Evolutionary conservation across 176 grass and related monocot genomes (phyloP), one percentile per base, ranked within the genome.

Genomic region (Pharus latifolius): DNA sequence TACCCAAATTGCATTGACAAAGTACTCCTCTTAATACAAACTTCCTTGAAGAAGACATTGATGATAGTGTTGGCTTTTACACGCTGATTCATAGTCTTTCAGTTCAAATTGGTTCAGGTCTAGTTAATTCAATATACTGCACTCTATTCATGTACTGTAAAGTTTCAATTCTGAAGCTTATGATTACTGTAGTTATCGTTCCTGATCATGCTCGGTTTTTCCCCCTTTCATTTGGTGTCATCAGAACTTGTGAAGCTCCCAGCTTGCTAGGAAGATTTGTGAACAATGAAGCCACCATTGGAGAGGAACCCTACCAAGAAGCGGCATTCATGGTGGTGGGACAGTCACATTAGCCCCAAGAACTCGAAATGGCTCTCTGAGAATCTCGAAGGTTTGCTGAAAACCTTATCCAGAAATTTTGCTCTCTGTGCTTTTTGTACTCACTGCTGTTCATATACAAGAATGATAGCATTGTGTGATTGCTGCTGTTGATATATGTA

Each of bases 301-400:
- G 85, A 82, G 70, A 77, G 85, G 46, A 88, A 82, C 64, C 73
- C 66, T 11, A 72, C 64, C 13, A 88, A 62, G 44, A 92, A 92
- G 56, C 86, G 81, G 15, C 81, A 92, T 54, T 88, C 89, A 2
- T 92, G 84, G 89, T 92, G 89, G 89, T 92, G 84, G 89, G 85
- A 88, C 43, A 85, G 89, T 30, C 85, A 88, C 67, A 79, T 88
- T 45, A 88, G 85, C 69, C 84, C 81, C 10, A 92, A 92, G 76
- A 92, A 92, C 52, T 92, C 85, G 0, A 92, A 82, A 92, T 92
- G 89, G 89, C 84, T 92, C 62, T 78, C 81, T 8, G 81, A 92
- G 75, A 92, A 92, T 72, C 84, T 92, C 2, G 70, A 85, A 92
- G 85, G 89, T 92, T 14, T 68, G 69, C 29, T 67, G 55, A 51